A percentile compares a stretch with the other conserved stretches of the same genome.
phyloP scores from a whole-genome alignment of 2,329 filamentous ascomycete genomes.

The Proliferodiscus dingleyae region DNA sequence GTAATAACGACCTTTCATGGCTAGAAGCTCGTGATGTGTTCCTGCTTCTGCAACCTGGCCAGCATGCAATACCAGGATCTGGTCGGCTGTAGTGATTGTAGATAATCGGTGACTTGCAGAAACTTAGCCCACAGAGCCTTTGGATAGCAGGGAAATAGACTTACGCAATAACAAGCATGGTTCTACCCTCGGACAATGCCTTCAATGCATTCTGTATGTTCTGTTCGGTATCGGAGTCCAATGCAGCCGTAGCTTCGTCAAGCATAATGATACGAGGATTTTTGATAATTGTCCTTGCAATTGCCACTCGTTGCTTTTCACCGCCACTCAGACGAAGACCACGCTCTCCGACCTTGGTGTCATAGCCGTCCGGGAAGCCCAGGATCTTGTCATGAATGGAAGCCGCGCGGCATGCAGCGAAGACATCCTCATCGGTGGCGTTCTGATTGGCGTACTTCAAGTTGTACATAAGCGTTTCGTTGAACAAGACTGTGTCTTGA shows the following conservation, averaged over 20 bases:
- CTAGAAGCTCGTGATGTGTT: constrained; percentile 71
- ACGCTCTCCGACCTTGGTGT: constrained; percentile 86
- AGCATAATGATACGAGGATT: constrained; percentile 87
- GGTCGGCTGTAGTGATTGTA: constrained; percentile 86
- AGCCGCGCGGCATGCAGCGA: constrained; percentile 75
- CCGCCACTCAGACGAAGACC: constrained; percentile 83
- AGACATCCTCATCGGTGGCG: constrained; percentile 77
- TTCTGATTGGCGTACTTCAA: constrained; percentile 80
- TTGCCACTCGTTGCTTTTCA: constrained; percentile 90
- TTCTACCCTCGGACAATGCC: constrained; percentile 77
- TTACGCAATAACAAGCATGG: constrained; percentile 91
- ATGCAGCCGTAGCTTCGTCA: constrained; percentile 86
- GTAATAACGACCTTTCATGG: constrained; percentile 64
- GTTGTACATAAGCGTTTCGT: constrained; percentile 93
- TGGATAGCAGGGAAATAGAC: constrained; percentile 45
- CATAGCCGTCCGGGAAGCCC: constrained; percentile 80
- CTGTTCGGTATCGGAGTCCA: constrained; percentile 89
- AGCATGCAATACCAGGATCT: constrained; percentile 76
- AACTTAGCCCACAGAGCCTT: constrained; percentile 80
- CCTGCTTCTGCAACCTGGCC: constrained; percentile 75
- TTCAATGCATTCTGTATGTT: constrained; percentile 85
- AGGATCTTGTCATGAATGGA: constrained; percentile 92
- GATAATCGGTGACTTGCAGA: constrained; percentile 69
- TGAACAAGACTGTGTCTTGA: constrained; percentile 93
- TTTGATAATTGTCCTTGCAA: constrained; percentile 89